Percentiles rank a stretch among this genome's conserved stretches.
Conservation (phyloP, 345 rosid genomes). For the Brassica nigra region DNA sequence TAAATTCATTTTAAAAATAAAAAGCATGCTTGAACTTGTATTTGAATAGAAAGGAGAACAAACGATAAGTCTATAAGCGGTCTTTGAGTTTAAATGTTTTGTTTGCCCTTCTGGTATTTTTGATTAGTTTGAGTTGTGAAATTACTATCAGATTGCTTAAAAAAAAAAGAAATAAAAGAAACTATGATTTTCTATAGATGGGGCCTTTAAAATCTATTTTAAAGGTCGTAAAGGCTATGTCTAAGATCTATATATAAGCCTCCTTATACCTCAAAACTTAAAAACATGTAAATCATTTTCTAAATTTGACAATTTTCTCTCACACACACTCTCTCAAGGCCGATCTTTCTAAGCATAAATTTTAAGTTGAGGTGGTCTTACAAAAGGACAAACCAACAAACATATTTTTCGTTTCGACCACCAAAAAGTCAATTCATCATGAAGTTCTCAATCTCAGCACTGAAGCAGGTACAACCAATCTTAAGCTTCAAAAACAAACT, state of each 20-base stretch:
- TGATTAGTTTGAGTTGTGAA: neutral
- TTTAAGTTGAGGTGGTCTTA: slow-evolving; percentile 11
- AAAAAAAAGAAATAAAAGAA: neutral
- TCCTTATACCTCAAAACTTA: slow-evolving; percentile 25
- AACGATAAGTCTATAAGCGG: neutral
- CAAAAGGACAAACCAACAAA: slow-evolving; percentile 19
- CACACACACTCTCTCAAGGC: neutral
- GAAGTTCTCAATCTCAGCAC: slow-evolving; percentile 50
- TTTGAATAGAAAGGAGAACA: neutral
- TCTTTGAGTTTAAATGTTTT: neutral
- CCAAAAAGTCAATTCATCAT: slow-evolving; percentile 31
- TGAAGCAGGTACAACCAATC: slow-evolving; percentile 55
- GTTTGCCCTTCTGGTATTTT: neutral
- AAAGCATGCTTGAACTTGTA: neutral
- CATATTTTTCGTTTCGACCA: neutral
- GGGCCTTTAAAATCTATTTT: slow-evolving; percentile 14
- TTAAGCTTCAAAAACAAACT: slow-evolving; percentile 50
- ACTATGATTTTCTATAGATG: slow-evolving; percentile 3
- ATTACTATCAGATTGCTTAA: neutral
- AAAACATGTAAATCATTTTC: slow-evolving; percentile 19
- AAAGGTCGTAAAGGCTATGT: neutral
- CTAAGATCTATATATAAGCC: slow-evolving; percentile 14
- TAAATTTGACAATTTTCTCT: neutral
- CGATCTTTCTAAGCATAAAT: slow-evolving; percentile 1
- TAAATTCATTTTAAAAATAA: neutral